Percentiles rank a stretch among this genome's conserved stretches.
Evolutionary conservation across 805 yeast genomes (phyloP).

Genomic region (Candida hispaniensis): DNA sequence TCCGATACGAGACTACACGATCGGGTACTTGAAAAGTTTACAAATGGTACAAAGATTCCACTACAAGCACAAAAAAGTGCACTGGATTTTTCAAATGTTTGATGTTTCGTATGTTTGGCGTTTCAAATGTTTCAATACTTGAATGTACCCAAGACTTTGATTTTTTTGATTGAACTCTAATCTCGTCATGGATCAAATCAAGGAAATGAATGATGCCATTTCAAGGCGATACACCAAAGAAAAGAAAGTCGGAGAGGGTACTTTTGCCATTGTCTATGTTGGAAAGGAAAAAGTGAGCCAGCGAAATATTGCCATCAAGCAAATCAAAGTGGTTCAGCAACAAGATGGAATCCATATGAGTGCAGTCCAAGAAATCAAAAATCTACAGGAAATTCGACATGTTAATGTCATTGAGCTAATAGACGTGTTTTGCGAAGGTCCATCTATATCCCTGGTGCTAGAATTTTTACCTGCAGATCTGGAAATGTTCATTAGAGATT

Average conservation of each 20-base stretch:
- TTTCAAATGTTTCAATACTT: no score
- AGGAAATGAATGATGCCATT: conserved; percentile 15
- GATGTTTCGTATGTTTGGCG: no score
- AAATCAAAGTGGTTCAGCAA: conserved; percentile 86
- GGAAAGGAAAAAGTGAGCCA: conserved; percentile 53
- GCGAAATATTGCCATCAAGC: conserved; percentile 79
- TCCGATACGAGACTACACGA: no score
- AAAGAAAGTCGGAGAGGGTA: conserved; percentile 95
- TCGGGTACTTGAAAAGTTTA: no score
- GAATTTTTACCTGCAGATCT: conserved; percentile 89
- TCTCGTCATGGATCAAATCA: conserved; percentile 13
- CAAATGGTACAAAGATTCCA: no score
- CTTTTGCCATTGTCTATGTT: conserved; percentile 84
- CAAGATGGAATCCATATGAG: conserved; percentile 97
- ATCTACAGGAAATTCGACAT: conserved; percentile 69
- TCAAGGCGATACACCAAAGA: conserved; percentile 33
- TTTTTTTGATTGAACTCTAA: no score
- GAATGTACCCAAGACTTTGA: no score
- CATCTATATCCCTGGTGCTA: conserved; percentile 70
- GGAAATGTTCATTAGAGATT: conserved; percentile 80
- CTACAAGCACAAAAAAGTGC: no score
- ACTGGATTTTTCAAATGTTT: no score
- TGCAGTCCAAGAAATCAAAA: conserved; percentile 85
- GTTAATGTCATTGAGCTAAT: conserved; percentile 75
- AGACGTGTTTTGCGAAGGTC: conserved; percentile 67